A percentile compares a stretch with the other conserved stretches of the same genome.
Conservation (phyloP, 768 basidiomycete genomes). For the Naganishia onofrii region DNA sequence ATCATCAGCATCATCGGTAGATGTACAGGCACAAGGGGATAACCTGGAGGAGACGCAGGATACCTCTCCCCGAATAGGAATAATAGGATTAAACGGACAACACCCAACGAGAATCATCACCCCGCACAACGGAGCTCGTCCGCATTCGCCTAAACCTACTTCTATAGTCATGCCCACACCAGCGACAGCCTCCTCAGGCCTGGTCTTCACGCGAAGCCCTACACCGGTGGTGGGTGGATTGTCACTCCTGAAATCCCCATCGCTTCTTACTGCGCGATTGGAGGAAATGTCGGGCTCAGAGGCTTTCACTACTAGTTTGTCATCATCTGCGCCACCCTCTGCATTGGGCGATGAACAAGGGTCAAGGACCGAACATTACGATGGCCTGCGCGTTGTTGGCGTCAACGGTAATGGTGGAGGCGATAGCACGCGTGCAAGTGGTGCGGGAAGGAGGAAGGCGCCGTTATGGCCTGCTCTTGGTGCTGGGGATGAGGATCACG, state of each 20-base stretch:
- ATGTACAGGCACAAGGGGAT: too few relatives aligned
- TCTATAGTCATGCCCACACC: neutral
- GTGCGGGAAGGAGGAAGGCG: conserved; percentile 4
- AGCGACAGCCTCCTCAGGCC: neutral
- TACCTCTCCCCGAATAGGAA: neutral
- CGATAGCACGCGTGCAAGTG: neutral
- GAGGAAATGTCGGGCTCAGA: conserved; percentile 3
- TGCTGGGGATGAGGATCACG: conserved; percentile 18
- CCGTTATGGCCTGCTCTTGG: neutral
- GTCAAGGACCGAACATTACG: neutral
- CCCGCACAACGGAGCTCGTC: too few relatives aligned
- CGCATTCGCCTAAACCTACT: too few relatives aligned
- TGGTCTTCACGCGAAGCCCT: conserved; percentile 18
- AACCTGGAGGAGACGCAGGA: neutral
- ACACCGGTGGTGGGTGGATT: conserved; percentile 3
- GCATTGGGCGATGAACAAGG: too few relatives aligned
- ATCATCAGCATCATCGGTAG: neutral
- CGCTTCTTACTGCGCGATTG: conserved; percentile 24
- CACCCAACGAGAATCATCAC: neutral
- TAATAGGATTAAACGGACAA: neutral
- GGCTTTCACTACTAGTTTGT: neutral
- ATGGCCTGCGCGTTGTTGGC: neutral
- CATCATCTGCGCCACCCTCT: neutral
- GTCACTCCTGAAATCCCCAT: conserved; percentile 13
- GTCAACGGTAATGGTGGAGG: neutral